Conservation (phyloP, 768 basidiomycete genomes). For the Suillus tomentosus region DNA sequence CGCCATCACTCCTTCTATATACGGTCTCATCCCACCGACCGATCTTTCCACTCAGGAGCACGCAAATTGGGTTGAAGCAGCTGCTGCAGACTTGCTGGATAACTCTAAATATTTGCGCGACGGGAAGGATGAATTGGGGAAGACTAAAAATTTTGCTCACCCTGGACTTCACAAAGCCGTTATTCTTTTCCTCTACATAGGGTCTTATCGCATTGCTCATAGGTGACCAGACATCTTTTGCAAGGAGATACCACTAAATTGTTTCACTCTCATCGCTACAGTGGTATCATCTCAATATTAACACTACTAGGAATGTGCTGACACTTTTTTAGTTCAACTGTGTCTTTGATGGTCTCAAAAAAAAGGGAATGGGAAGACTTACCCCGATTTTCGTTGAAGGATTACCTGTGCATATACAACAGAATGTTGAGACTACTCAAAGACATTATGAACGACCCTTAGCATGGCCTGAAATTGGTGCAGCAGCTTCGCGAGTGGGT, state of each 20-base stretch:
- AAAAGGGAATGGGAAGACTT: not conserved
- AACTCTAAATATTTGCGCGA: not conserved
- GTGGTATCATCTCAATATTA: not conserved
- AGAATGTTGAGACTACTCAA: not conserved
- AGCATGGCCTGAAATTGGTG: not conserved
- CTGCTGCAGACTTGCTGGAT: not conserved
- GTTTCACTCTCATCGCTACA: not conserved
- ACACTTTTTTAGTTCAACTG: conserved; percentile 4
- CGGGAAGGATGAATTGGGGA: not conserved
- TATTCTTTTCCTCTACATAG: not conserved
- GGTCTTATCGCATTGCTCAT: not conserved
- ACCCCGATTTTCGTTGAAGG: not conserved
- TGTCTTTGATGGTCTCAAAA: not conserved
- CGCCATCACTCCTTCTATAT: not conserved
- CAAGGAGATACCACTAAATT: not conserved
- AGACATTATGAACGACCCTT: not conserved
- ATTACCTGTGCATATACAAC: not conserved
- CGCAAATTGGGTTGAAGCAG: not conserved
- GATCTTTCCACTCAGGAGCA: not conserved
- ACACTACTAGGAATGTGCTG: not conserved
- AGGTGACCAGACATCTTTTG: not conserved
- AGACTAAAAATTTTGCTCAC: not conserved
- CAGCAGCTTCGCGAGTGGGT: not conserved
- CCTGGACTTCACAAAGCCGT: not conserved
- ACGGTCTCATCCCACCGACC: not conserved